Conservation (phyloP, 2,329 filamentous ascomycete species). For the Aspergillus phoenicis region DNA sequence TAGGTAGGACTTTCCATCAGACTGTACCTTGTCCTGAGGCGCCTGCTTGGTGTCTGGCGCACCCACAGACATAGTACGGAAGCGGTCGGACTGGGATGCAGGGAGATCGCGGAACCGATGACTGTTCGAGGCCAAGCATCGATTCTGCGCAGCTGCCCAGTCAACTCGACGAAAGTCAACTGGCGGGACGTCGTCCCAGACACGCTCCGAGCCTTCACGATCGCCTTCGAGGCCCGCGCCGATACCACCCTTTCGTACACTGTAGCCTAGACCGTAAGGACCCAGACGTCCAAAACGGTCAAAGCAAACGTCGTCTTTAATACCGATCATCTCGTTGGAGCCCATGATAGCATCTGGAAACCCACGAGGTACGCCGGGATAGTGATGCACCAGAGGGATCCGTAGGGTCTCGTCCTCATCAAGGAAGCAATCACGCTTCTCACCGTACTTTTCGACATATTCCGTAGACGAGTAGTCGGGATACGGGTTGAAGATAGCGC, state of each 20-base stretch:
- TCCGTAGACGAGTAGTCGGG: constrained; percentile 61
- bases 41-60: constrained; percentile 23
- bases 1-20: constrained; percentile 32
- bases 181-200: constrained; percentile 71
- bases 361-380: constrained; percentile 75
- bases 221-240: constrained; percentile 86
- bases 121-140: constrained; percentile 71
- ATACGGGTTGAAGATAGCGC: constrained; percentile 68
- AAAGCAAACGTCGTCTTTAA: constrained; percentile 87
- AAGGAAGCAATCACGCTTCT: constrained; percentile 75
- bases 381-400: constrained; percentile 72
- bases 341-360: constrained; percentile 84
- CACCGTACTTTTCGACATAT: constrained; percentile 59
- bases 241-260: constrained; percentile 72
- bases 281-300: constrained; percentile 86
- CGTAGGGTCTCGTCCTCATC: constrained; percentile 65
- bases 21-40: constrained; percentile 19
- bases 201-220: constrained; percentile 73
- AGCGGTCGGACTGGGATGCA: constrained; percentile 38
- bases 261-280: constrained; percentile 89
- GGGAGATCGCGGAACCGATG: constrained; percentile 63
- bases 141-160: constrained; percentile 77
- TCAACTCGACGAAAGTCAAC: constrained; percentile 77
- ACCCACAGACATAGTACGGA: constrained; percentile 39
- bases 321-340: constrained; percentile 77